Percentiles rank a stretch among this genome's conserved stretches.
phyloP scores from a whole-genome alignment of 805 yeast genomes.

The Candida loeiensis region DNA sequence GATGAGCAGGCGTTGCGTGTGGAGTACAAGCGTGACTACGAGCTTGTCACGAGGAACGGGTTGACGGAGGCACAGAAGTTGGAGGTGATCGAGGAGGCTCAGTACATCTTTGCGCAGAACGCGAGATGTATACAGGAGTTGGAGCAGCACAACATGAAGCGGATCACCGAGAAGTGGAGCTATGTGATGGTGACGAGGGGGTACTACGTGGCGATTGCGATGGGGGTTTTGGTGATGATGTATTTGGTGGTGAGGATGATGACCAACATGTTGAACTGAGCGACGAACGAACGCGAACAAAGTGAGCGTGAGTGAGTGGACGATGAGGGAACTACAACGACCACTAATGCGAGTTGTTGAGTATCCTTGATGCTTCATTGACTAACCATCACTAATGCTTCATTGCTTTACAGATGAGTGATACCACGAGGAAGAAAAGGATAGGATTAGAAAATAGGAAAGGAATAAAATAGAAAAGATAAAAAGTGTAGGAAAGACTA shows the following conservation, averaged over 20 bases:
- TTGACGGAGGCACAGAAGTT: constrained; percentile 68
- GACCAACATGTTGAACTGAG: background rate
- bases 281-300: background rate
- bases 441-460: background rate
- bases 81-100: constrained; percentile 65
- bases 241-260: background rate
- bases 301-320: background rate
- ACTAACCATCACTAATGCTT: no score
- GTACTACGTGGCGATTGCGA: constrained; percentile 39
- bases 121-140: constrained; percentile 60
- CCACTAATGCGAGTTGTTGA: no score
- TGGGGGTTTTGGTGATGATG: constrained; percentile 19
- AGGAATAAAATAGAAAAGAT: background rate
- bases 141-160: constrained; percentile 59
- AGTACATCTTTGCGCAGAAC: constrained; percentile 62
- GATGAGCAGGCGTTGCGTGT: constrained; percentile 65
- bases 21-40: constrained; percentile 71
- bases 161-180: constrained; percentile 52
- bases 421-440: background rate
- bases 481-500: background rate
- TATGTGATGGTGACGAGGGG: constrained; percentile 53
- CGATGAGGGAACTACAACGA: no score
- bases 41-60: constrained; percentile 67
- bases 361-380: no score
- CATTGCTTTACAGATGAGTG: no score